Evolutionary conservation across 73 alveolate species (phyloP).

Genomic region (Symbiodinium pilosum): DNA sequence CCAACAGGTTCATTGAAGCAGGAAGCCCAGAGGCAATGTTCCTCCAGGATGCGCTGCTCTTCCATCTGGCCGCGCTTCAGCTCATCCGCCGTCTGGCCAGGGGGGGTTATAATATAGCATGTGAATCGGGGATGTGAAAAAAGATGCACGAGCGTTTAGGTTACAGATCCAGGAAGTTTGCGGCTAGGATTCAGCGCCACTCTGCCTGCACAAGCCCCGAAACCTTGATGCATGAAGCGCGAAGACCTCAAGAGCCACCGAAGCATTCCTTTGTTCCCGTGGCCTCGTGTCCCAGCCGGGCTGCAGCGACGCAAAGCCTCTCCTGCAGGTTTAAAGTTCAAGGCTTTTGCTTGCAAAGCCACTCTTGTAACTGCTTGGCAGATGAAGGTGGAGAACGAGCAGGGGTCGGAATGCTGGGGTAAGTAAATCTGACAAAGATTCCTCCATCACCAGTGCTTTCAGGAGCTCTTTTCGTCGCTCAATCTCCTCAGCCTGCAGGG

Average conservation of each 20-base stretch:
- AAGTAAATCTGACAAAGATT: no score
- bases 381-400: no score
- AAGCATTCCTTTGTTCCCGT: no score
- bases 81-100: neutral
- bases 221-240: neutral
- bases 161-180: neutral
- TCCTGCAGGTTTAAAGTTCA: no score
- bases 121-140: neutral
- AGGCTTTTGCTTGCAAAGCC: no score
- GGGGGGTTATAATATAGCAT: no score
- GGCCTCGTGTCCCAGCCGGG: slow-evolving; percentile 9
- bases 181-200: neutral
- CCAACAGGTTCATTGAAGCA: no score
- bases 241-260: neutral
- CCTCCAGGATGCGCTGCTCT: neutral
- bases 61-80: slow-evolving; percentile 18
- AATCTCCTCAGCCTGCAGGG: neutral
- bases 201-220: neutral
- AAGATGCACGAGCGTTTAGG: neutral
- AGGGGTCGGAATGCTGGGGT: no score
- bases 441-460: slow-evolving; percentile 20
- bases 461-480: neutral
- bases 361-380: no score
- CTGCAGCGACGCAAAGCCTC: neutral
- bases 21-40: neutral